Conservation (phyloP, 2,329 filamentous ascomycete genomes). For the Nigrospora oryzae region DNA sequence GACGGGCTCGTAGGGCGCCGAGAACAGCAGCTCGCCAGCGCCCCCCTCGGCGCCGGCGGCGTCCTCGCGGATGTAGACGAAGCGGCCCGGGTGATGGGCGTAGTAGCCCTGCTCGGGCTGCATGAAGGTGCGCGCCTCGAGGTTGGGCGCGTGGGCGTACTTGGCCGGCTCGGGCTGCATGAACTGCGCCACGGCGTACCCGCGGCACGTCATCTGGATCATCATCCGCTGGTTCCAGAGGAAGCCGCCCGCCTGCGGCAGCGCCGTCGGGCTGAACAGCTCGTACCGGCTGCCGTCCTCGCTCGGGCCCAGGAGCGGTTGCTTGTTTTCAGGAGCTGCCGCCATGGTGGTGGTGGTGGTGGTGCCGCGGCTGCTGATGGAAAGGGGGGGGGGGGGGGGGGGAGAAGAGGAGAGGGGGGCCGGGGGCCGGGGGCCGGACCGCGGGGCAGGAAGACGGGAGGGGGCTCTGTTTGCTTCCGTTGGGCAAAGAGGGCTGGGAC, state of each 20-base stretch:
- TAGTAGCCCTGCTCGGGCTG: conserved; percentile 53
- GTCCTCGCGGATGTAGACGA: conserved; percentile 51
- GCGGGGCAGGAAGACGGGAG: too few relatives aligned
- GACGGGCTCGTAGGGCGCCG: conserved; percentile 47
- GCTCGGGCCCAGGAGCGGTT: conserved; percentile 17
- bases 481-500: too few relatives aligned
- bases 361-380: too few relatives aligned
- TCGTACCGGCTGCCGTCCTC: conserved; percentile 45
- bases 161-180: conserved; percentile 54
- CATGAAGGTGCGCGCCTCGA: conserved; percentile 52
- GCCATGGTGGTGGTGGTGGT: too few relatives aligned
- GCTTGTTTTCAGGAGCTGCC: too few relatives aligned
- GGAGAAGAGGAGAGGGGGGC: too few relatives aligned
- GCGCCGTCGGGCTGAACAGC: conserved; percentile 42
- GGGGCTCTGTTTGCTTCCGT: too few relatives aligned
- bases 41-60: conserved; percentile 28
- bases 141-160: conserved; percentile 49
- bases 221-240: conserved; percentile 55
- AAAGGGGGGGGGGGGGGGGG: too few relatives aligned
- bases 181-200: conserved; percentile 49
- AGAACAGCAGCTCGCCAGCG: conserved; percentile 29
- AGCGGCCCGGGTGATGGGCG: conserved; percentile 48
- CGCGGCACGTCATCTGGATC: conserved; percentile 50
- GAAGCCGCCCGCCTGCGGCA: conserved; percentile 48
- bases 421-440: too few relatives aligned